Percentiles rank a stretch among this genome's conserved stretches.
These are phyloP conservation scores for Penicillium silybi DNA, from an alignment of 495 filamentous ascomycete species.

Conservation along the genomic window DNA sequence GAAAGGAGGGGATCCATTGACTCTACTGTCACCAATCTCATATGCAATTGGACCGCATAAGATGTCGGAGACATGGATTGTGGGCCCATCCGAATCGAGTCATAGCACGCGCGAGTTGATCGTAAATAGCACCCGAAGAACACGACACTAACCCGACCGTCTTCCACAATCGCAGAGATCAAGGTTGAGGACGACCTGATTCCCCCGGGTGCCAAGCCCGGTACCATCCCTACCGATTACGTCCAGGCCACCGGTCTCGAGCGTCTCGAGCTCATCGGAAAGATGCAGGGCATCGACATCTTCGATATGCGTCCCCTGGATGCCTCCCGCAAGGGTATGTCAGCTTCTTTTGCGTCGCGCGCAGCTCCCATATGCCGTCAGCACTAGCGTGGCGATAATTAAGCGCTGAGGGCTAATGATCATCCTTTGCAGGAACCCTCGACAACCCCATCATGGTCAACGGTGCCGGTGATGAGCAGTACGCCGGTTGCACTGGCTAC, in stretches of 20 bases:
- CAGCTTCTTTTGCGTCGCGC: not conserved
- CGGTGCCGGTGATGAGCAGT: conserved; percentile 92
- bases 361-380: not conserved
- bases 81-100: conserved; percentile 3
- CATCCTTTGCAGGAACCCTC: conserved; percentile 65
- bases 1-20: not conserved
- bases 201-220: conserved; percentile 72
- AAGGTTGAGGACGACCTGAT: conserved; percentile 75
- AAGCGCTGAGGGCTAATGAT: not conserved
- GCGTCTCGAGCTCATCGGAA: conserved; percentile 96
- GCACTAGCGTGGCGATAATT: not conserved
- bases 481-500: conserved; percentile 90
- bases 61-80: conserved; percentile 14
- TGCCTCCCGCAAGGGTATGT: conserved; percentile 76
- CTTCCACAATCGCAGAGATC: conserved; percentile 61
- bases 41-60: conserved; percentile 7
- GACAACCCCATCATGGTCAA: conserved; percentile 85
- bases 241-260: conserved; percentile 96
- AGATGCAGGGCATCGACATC: conserved; percentile 97
- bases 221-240: conserved; percentile 86
- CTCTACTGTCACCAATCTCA: not conserved
- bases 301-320: conserved; percentile 98
- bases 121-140: not conserved
- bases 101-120: conserved; percentile 3
- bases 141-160: conserved; percentile 2